A percentile compares a stretch with the other conserved stretches of the same genome.
phyloP scores from a whole-genome alignment of 441 rosid genomes.

The Populus hybrid region DNA sequence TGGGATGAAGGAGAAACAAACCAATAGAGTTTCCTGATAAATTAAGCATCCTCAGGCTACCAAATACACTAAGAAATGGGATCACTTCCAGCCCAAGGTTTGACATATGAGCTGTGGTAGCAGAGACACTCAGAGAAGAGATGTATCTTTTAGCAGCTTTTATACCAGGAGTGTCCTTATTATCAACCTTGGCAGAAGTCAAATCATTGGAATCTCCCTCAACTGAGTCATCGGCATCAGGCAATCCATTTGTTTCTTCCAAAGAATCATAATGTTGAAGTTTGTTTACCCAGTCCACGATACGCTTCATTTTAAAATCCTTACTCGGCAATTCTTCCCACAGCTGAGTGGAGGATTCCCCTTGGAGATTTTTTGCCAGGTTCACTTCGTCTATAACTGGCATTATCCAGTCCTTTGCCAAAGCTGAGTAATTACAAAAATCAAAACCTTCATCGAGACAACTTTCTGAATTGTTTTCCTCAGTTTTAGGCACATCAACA shows the following conservation, averaged over 20 bases:
- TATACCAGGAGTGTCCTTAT: constrained; percentile 52
- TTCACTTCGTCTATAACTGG: constrained; percentile 55
- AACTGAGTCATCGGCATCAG: constrained; percentile 26
- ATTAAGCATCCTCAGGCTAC: constrained; percentile 73
- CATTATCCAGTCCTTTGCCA: constrained; percentile 66
- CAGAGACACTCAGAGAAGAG: constrained; percentile 57
- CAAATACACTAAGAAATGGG: constrained; percentile 77
- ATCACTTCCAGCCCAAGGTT: constrained; percentile 66
- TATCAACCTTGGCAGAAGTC: constrained; percentile 44
- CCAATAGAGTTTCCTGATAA: constrained; percentile 92
- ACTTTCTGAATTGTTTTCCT: constrained; percentile 36
- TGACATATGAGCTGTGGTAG: constrained; percentile 74
- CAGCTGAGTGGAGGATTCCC: constrained; percentile 40
- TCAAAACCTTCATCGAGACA: constrained; percentile 43
- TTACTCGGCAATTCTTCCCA: constrained; percentile 45
- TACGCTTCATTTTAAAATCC: constrained; percentile 70
- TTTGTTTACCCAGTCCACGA: constrained; percentile 80
- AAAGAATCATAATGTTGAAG: constrained; percentile 57
- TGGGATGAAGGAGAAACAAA: constrained; percentile 23
- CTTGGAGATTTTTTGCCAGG: constrained; percentile 32
- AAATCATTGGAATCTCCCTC: constrained; percentile 33
- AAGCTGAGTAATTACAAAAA: constrained; percentile 49
- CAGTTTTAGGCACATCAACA: constrained; percentile 27
- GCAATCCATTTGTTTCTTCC: constrained; percentile 46
- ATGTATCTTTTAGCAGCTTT: constrained; percentile 80